Evolutionary conservation across 2,329 filamentous ascomycete genomes (phyloP).

Genomic region (Trichophyton simii): DNA sequence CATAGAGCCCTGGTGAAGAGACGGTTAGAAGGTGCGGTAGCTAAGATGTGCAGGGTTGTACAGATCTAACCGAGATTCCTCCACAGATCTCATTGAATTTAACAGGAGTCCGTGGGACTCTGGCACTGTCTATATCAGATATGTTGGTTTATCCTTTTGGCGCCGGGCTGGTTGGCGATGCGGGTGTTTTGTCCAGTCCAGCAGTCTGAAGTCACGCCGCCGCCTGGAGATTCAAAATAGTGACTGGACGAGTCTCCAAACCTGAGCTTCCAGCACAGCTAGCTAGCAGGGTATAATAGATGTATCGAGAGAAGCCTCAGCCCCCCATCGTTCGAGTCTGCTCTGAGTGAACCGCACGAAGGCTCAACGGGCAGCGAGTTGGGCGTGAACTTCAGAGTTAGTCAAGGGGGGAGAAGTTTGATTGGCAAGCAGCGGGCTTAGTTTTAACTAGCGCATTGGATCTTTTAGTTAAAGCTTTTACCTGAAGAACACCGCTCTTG

Average conservation of each 20-base stretch:
- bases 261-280: background rate
- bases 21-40: background rate
- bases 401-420: background rate
- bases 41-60: background rate
- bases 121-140: background rate
- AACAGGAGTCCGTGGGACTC: background rate
- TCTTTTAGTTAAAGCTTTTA: background rate
- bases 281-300: background rate
- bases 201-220: background rate
- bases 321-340: background rate
- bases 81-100: conserved; percentile 42
- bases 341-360: background rate
- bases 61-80: conserved; percentile 39
- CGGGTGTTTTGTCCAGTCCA: background rate
- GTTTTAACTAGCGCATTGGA: background rate
- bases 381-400: background rate
- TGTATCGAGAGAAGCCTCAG: background rate
- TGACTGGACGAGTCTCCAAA: background rate
- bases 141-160: background rate
- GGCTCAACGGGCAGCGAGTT: background rate
- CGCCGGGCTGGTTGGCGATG: background rate
- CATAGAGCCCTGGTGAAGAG: conserved; percentile 49
- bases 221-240: background rate
- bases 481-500: background rate
- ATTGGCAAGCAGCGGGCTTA: background rate